phyloP scores from a whole-genome alignment of 805 yeast species.

The Candida boidinii region DNA sequence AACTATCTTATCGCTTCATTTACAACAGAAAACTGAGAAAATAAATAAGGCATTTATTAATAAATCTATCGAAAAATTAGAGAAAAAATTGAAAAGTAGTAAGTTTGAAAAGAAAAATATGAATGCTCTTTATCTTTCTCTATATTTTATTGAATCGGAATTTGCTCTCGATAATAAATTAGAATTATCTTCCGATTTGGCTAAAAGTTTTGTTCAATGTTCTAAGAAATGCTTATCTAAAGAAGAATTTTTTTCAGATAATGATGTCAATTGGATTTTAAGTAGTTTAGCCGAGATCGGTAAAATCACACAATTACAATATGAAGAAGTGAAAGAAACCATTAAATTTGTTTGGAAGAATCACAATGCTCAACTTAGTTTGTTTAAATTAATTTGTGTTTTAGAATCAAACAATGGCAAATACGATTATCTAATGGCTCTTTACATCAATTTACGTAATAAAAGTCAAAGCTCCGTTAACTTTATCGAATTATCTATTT shows the following conservation, averaged over 20 bases:
- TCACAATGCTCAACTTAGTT: too few relatives aligned
- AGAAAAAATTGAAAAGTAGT: background rate
- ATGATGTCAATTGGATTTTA: background rate
- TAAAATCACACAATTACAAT: too few relatives aligned
- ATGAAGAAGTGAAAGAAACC: too few relatives aligned
- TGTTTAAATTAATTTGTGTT: too few relatives aligned
- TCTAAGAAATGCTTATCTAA: background rate
- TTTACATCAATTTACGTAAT: background rate
- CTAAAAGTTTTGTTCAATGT: background rate
- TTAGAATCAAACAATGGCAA: too few relatives aligned
- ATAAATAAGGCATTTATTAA: conserved; percentile 16
- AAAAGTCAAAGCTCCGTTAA: background rate
- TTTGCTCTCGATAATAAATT: too few relatives aligned
- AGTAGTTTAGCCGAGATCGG: background rate
- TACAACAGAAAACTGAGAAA: conserved; percentile 28
- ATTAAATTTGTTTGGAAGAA: too few relatives aligned
- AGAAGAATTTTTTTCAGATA: background rate
- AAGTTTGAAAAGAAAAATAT: background rate
- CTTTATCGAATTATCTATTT: background rate
- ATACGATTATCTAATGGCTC: background rate
- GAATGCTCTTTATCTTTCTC: background rate
- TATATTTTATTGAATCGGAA: background rate
- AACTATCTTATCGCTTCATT: conserved; percentile 30
- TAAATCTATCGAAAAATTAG: conserved; percentile 2
- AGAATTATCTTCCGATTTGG: too few relatives aligned